Percentiles rank a stretch among this genome's conserved stretches.
These are phyloP conservation scores for Trebouxiophyceae sp. DNA, from an alignment of 163 green algal genomes.

Conservation along the genomic window DNA sequence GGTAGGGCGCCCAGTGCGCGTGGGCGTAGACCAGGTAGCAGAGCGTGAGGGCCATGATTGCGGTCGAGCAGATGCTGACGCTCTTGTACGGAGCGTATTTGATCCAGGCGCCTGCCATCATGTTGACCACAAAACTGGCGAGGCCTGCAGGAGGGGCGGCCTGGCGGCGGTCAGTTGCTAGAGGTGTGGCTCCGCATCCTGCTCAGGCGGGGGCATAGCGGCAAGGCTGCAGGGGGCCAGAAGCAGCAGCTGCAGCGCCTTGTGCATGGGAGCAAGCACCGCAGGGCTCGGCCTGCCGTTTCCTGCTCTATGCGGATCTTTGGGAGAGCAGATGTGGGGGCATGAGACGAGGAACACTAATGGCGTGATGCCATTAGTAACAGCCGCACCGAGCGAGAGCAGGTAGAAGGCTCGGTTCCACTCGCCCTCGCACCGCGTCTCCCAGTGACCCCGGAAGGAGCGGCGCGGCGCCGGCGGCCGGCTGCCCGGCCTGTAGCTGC, in stretches of 20 bases:
- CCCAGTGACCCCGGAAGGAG: conserved; percentile 69
- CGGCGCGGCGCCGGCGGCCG: conserved; percentile 36
- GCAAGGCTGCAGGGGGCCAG: too few relatives aligned
- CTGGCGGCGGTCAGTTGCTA: neutral
- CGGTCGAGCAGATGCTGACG: neutral
- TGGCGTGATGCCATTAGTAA: too few relatives aligned
- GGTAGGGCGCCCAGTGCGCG: neutral
- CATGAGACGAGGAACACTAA: too few relatives aligned
- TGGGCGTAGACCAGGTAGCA: neutral
- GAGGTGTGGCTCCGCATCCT: neutral
- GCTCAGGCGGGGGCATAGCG: too few relatives aligned
- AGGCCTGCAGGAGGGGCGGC: conserved; percentile 26
- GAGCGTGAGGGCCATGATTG: neutral
- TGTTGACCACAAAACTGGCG: conserved; percentile 45
- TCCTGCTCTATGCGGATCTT: neutral
- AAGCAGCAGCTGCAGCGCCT: too few relatives aligned
- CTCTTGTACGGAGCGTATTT: conserved; percentile 22
- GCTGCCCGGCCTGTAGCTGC: conserved; percentile 14
- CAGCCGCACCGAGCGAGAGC: conserved; percentile 32
- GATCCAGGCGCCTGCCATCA: conserved; percentile 44
- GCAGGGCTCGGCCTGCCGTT: too few relatives aligned
- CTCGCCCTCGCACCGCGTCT: conserved; percentile 48
- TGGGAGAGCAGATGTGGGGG: neutral
- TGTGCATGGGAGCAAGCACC: neutral
- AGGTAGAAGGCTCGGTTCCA: conserved; percentile 56